Conservation (phyloP, 1,139 yeast genomes). For the Suhomyces bokatorum region DNA sequence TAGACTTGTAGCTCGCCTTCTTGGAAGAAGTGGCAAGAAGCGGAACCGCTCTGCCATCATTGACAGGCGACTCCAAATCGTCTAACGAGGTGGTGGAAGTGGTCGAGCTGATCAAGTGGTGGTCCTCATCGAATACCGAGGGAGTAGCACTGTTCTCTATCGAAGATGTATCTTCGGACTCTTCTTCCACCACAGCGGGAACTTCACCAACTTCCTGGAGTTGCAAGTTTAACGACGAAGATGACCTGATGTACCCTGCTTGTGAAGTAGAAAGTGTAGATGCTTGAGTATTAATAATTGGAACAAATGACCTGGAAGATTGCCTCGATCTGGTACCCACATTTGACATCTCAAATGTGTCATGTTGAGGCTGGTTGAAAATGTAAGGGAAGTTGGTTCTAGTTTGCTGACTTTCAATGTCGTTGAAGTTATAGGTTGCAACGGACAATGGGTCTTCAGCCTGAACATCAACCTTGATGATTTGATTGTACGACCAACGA, state of each 20-base stretch:
- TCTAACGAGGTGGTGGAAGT: conserved; percentile 37
- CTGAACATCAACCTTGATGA: conserved; percentile 28
- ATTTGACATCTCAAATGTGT: conserved; percentile 31
- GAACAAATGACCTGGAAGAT: conserved; percentile 26
- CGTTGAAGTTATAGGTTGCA: conserved; percentile 10
- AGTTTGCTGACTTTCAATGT: conserved; percentile 8
- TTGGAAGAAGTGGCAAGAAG: conserved; percentile 1
- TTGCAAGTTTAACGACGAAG: conserved; percentile 21
- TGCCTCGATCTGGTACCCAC: conserved; percentile 34
- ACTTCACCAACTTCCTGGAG: conserved; percentile 8
- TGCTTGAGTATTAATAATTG: conserved; percentile 9
- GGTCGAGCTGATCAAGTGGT: conserved; percentile 26
- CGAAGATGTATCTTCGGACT: conserved; percentile 29
- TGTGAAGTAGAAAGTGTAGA: conserved; percentile 11
- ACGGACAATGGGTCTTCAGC: conserved; percentile 37
- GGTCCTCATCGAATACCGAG: conserved; percentile 37
- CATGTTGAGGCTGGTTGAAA: conserved; percentile 9
- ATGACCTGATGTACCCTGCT: conserved; percentile 14
- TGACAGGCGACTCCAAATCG: conserved; percentile 22
- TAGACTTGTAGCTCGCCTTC: conserved; percentile 4
- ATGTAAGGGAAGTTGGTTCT: background rate
- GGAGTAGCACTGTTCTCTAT: conserved; percentile 41
- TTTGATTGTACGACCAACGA: conserved; percentile 75
- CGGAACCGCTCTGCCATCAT: conserved; percentile 1
- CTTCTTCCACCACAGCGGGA: conserved; percentile 20